These are phyloP conservation scores for Spergularia azorica DNA, from an alignment of 179 eudicot species.

Conservation along the genomic window DNA sequence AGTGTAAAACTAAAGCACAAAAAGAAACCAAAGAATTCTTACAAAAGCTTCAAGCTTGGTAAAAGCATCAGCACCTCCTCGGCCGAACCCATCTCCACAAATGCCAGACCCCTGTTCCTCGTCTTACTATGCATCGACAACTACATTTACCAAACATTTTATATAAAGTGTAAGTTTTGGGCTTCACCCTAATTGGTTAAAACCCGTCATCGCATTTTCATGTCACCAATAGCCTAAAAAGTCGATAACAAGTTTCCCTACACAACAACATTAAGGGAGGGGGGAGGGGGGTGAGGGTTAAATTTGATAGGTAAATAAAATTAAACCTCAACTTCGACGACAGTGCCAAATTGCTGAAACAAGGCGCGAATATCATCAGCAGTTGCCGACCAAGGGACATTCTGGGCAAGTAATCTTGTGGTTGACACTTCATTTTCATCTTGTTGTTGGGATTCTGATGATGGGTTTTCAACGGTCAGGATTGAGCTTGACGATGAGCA, in stretches of 20 bases:
- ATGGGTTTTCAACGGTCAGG: slow-evolving; percentile 26
- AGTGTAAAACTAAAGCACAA: not conserved
- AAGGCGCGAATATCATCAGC: slow-evolving; percentile 72
- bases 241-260: no score
- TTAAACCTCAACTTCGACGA: slow-evolving; percentile 69
- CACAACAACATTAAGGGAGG: slow-evolving; percentile 5
- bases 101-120: slow-evolving; percentile 85
- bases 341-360: slow-evolving; percentile 72
- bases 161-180: no score
- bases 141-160: slow-evolving; percentile 25
- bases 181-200: no score
- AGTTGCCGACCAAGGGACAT: slow-evolving; percentile 75
- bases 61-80: slow-evolving; percentile 75
- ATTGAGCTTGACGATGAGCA: slow-evolving; percentile 33
- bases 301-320: no score
- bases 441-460: slow-evolving; percentile 26
- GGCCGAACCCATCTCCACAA: slow-evolving; percentile 79
- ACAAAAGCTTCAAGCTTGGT: slow-evolving; percentile 67
- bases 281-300: no score
- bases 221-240: no score
- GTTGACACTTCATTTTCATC: slow-evolving; percentile 32
- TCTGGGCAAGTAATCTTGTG: slow-evolving; percentile 70
- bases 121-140: slow-evolving; percentile 70
- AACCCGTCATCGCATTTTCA: no score
- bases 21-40: slow-evolving; percentile 32